Base-by-base conservation (phyloP, 768 basidiomycete species). In the Suillus weaverae region DNA sequence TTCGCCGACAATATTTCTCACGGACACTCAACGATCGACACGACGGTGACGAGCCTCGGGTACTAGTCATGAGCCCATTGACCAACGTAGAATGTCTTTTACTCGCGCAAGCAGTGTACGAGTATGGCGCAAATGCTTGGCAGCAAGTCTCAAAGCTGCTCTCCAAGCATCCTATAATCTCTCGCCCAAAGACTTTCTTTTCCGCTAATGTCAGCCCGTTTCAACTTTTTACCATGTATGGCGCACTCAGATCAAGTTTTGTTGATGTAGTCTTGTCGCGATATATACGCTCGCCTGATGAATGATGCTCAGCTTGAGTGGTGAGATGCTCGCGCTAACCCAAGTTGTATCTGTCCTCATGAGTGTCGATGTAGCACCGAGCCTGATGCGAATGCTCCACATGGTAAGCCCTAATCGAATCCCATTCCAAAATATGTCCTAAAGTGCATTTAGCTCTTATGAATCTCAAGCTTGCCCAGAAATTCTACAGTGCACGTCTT, bases 51-150 rank as follows among this genome's bases (percentile, higher is more conserved):
- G 14, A 51, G 50, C 10, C 18, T 43, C 11, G 39, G 39, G n/a
- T 8, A 6, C 22, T 5, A 5, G 50, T 16, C 51, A 53, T 53
- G 51, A 53, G 51, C 18, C 9, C 67, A 9, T 73, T 75, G 43
- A 69, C 70, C 67, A 82, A 77, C 57, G 73, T 91, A 61, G 94
- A 96, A 77, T 82, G 86, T 63, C 88, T 97, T 59, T 78, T 97
- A 35, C 84, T 97, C 57, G 87, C 94, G 2, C 95, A 97, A 77
- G 89, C 93, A 0, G 89, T 93, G 50, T 92, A 92, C 76, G 92
- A 95, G 72, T 81, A 89, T 63, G 94, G 95, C 16, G 80, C 86
- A 41, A 77, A 83, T 54, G 82, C 83, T 5, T 95, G 95, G 95
- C 71, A 81, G 41, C 75, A 81, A 7, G 86, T 96, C 10, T 83